These are phyloP conservation scores for Yarrowia phangngaensis DNA, from an alignment of 805 yeast species.

Conservation along the genomic window DNA sequence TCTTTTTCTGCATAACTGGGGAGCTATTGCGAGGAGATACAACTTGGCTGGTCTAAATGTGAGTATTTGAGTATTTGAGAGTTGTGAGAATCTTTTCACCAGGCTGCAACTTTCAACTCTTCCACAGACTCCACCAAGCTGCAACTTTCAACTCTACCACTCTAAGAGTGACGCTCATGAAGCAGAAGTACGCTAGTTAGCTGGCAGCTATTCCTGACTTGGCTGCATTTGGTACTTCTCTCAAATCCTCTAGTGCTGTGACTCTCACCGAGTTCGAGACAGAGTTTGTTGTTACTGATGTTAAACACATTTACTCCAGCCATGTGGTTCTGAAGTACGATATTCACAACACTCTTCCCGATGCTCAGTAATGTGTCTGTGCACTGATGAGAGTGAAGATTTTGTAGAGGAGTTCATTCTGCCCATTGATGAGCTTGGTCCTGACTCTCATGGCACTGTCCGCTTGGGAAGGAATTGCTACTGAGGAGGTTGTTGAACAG, in stretches of 20 bases:
- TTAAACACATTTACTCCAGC: constrained; percentile 75
- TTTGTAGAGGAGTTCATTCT: constrained; percentile 68
- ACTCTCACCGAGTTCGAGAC: constrained; percentile 87
- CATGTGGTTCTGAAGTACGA: constrained; percentile 77
- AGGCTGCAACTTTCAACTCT: too few species aligned
- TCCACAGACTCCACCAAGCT: too few species aligned
- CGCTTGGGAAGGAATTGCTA: too few species aligned
- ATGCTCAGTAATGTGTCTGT: constrained; percentile 69
- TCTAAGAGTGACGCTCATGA: constrained; percentile 29
- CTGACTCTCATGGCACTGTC: constrained; percentile 66
- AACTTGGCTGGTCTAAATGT: too few species aligned
- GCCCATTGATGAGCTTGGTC: constrained; percentile 67
- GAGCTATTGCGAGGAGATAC: too few species aligned
- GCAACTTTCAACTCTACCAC: too few species aligned
- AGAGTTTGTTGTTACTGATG: constrained; percentile 81
- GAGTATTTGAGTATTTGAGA: too few species aligned
- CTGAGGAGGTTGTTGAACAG: too few species aligned
- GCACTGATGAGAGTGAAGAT: constrained; percentile 45
- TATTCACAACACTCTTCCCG: constrained; percentile 78
- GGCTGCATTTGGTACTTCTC: constrained; percentile 64
- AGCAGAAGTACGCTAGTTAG: constrained; percentile 55
- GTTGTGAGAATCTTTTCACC: too few species aligned
- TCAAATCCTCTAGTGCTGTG: constrained; percentile 62
- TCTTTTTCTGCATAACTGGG: too few species aligned
- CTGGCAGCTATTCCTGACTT: constrained; percentile 70